A percentile compares a stretch with the other conserved stretches of the same genome.
Evolutionary conservation across 495 filamentous ascomycete genomes (phyloP).

Genomic region (Astrothelium subdiscretum): DNA sequence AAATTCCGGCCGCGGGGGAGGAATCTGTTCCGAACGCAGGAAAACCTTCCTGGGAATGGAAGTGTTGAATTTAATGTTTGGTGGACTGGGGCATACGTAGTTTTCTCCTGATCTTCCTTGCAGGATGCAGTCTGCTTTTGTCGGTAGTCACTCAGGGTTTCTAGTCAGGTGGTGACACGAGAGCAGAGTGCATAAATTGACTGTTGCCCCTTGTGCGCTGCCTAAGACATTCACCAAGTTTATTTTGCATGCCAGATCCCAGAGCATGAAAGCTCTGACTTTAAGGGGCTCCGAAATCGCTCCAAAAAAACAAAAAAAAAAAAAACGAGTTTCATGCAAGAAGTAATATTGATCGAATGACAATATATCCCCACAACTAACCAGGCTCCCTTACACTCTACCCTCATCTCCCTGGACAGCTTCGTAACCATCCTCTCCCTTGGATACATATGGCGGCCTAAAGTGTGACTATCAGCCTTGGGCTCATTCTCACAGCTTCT

Average conservation of each 20-base stretch:
- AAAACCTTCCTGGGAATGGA: no score
- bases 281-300: not conserved
- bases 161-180: no score
- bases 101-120: no score
- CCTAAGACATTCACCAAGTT: not conserved
- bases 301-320: not conserved
- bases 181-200: no score
- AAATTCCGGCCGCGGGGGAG: no score
- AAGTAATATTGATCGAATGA: not conserved
- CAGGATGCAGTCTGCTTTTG: no score
- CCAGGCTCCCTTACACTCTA: not conserved
- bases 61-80: no score
- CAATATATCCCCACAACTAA: not conserved
- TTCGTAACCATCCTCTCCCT: not conserved
- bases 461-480: slow-evolving; percentile 2
- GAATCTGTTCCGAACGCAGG: no score
- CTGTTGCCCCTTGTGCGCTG: not conserved
- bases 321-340: no score
- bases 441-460: slow-evolving; percentile 8
- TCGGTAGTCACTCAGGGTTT: no score
- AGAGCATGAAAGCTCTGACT: not conserved
- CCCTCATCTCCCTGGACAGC: not conserved
- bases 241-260: not conserved
- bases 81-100: no score
- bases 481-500: not conserved